These are phyloP conservation scores for Penicillium brevicompactum DNA, from an alignment of 2,329 filamentous ascomycete genomes.

Conservation along the genomic window DNA sequence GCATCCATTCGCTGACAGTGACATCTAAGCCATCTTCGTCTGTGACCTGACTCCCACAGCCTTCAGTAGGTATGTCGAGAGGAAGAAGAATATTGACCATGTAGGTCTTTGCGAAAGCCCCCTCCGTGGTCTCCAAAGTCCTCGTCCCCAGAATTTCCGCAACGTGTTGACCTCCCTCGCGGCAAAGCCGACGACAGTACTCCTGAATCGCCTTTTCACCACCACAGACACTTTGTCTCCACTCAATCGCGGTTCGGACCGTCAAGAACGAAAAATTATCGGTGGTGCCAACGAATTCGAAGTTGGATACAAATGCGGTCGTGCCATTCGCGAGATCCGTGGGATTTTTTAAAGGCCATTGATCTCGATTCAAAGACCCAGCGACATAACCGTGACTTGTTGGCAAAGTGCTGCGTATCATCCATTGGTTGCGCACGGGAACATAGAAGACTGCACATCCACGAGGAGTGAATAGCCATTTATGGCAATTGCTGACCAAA, in stretches of 20 bases:
- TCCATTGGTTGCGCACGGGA: constrained; percentile 68
- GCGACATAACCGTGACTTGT: constrained; percentile 74
- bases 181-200: constrained; percentile 65
- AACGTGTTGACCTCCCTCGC: constrained; percentile 59
- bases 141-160: constrained; percentile 66
- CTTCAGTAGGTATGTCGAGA: constrained; percentile 42
- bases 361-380: background rate
- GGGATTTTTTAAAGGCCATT: background rate
- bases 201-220: constrained; percentile 67
- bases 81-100: constrained; percentile 74
- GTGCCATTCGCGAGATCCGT: constrained; percentile 38
- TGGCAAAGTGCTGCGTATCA: constrained; percentile 71
- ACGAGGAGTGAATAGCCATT: constrained; percentile 78
- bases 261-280: constrained; percentile 70
- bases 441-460: constrained; percentile 78
- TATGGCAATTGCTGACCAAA: constrained; percentile 79
- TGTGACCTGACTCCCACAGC: constrained; percentile 6
- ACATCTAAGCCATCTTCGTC: constrained; percentile 17
- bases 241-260: constrained; percentile 68
- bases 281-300: constrained; percentile 72
- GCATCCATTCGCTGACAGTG: constrained; percentile 59
- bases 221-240: constrained; percentile 64
- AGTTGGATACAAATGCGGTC: constrained; percentile 63
- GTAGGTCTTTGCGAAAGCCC: constrained; percentile 48
- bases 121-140: constrained; percentile 57